phyloP scores from a whole-genome alignment of 176 grass and related monocot species.

The Secale cereale region DNA sequence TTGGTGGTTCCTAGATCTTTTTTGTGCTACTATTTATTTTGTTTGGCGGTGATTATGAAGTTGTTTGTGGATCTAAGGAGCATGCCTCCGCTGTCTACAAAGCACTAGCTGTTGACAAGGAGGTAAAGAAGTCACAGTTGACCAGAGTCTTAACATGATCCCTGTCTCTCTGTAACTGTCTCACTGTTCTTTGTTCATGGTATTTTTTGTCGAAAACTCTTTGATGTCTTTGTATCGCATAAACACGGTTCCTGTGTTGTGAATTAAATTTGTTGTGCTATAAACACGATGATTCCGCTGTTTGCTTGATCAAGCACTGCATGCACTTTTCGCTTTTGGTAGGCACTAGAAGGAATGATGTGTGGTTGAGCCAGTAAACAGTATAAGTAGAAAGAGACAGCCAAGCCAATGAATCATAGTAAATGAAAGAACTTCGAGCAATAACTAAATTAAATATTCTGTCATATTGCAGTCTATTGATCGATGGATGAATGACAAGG shows the following conservation, averaged over 20 bases:
- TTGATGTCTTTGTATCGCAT: constrained; percentile 13
- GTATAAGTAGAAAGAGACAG: background rate
- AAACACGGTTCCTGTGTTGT: too few species aligned
- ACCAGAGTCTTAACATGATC: background rate
- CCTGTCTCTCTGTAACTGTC: background rate
- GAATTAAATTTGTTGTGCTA: background rate
- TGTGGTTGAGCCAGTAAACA: background rate
- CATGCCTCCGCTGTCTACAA: constrained; percentile 48
- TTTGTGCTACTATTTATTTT: background rate
- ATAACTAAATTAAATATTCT: background rate
- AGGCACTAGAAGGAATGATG: background rate
- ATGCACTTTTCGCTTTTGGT: background rate
- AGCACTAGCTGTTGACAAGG: constrained; percentile 58
- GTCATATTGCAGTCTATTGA: background rate
- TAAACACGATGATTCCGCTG: too few species aligned
- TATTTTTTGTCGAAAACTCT: background rate
- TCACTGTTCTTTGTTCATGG: background rate
- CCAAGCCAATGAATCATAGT: background rate
- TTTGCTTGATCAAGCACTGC: background rate
- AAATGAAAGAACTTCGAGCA: background rate
- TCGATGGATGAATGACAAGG: background rate
- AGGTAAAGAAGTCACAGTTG: constrained; percentile 34
- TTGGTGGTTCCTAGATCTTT: background rate
- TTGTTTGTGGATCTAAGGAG: constrained; percentile 61
- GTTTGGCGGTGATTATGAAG: constrained; percentile 62